Evolutionary conservation across 352 stramenopile species (phyloP), one percentile per base, ranked within the genome.

Genomic region (Chloridella minuta): DNA sequence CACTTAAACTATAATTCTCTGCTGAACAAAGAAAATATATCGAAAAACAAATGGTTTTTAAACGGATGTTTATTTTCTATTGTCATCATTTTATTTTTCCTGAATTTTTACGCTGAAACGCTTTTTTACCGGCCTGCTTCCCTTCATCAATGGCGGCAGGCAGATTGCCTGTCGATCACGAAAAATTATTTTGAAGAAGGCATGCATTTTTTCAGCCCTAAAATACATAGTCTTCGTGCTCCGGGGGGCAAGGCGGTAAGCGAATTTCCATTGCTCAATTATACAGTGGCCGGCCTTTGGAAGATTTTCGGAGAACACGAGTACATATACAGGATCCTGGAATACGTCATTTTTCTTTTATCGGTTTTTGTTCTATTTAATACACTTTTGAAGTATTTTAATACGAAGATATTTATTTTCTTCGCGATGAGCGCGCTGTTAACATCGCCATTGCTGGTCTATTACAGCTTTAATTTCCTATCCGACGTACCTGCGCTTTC

Each of bases 331-430:
- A 10, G 40, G n/a, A 10, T 66, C 40, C n/a, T 66, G 40, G 40
- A 66, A 86, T 86, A 86, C 30, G 10, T 86, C 10, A 10, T 86
- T n/a, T 28, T 86, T 86, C 21, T 86, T n/a, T 30, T n/a, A 16
- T 16, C 30, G 10, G 18, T 86, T 18, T 86, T 85, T 86, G 21
- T 85, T n/a, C 30, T 86, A 30, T 86, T 85, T 86, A 85, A 86
- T 86, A 86, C 10, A n/a, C 16, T 86, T 10, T 86, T 86, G 21
- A 86, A 86, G n/a, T n/a, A 18, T 10, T 66, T n/a, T n/a, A 10
- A n/a, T n/a, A 18, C 40, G 10, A 18, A 18, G 10, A 10, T 66
- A n/a, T 18, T 66, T n/a, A 18, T n/a, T 66, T 66, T 66, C n/a
- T 66, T 66, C 40, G n/a, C 21, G 30, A n/a, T 18, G 18, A 85